Conservation (phyloP, 768 basidiomycete genomes). For the Termitomyces sp. region DNA sequence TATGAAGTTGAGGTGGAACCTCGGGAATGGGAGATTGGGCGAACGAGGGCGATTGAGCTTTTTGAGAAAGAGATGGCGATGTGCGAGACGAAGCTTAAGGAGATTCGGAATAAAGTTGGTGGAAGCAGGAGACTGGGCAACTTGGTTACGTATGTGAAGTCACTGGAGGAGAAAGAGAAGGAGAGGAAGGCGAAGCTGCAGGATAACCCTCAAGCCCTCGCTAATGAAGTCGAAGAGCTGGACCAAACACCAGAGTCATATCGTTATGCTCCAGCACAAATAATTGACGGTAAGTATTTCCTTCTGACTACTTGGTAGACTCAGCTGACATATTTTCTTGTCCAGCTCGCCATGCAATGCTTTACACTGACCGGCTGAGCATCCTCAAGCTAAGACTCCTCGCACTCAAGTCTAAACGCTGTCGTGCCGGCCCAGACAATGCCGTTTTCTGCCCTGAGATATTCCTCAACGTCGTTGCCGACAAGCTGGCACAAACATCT, state of each 20-base stretch:
- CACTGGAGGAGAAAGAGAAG: conserved; percentile 73
- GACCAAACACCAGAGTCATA: conserved; percentile 64
- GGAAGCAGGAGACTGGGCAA: conserved; percentile 75
- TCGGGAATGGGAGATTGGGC: conserved; percentile 87
- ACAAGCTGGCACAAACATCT: conserved; percentile 93
- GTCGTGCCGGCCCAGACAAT: conserved; percentile 81
- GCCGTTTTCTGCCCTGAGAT: conserved; percentile 94
- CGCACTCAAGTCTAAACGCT: conserved; percentile 86
- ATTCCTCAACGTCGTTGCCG: conserved; percentile 94
- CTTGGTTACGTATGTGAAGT: conserved; percentile 77
- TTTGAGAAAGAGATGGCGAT: conserved; percentile 81
- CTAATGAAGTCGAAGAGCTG: conserved; percentile 23
- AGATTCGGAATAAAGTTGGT: conserved; percentile 86
- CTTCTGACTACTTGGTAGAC: neutral
- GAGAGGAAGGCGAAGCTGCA: conserved; percentile 54
- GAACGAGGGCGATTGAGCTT: conserved; percentile 68
- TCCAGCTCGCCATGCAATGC: conserved; percentile 86
- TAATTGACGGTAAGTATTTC: conserved; percentile 75
- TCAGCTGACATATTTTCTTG: conserved; percentile 10
- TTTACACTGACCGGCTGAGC: conserved; percentile 77
- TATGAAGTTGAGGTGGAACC: conserved; percentile 95
- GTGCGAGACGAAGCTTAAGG: conserved; percentile 84
- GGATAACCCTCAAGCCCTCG: conserved; percentile 28
- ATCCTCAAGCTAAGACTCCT: conserved; percentile 84
- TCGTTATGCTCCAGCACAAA: conserved; percentile 86